Conservation (phyloP, 306 rosid genomes). For the Sesbania bispinosa region DNA sequence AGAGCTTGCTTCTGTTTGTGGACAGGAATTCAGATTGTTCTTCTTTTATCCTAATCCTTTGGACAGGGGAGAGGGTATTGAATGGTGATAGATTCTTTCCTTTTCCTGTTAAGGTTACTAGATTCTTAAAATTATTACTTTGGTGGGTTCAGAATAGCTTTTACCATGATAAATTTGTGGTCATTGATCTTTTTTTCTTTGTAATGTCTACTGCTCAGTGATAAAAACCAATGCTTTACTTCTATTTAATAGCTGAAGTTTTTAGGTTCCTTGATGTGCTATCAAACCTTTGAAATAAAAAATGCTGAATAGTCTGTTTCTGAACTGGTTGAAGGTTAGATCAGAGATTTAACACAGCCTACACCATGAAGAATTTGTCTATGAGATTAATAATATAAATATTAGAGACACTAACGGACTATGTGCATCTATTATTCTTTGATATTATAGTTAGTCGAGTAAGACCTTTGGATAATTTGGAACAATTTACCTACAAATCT, state of each 20-base stretch:
- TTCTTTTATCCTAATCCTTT: background rate
- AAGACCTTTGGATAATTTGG: background rate
- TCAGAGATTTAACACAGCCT: background rate
- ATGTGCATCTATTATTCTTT: background rate
- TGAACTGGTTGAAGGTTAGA: background rate
- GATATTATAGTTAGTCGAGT: background rate
- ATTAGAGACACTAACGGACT: background rate
- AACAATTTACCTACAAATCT: background rate
- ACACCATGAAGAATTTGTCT: background rate
- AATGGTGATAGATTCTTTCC: background rate
- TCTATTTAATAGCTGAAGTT: background rate
- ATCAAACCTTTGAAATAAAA: background rate
- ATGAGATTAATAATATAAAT: background rate
- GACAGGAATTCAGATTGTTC: background rate
- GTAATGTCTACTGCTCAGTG: background rate
- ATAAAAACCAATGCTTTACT: background rate
- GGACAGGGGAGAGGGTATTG: background rate
- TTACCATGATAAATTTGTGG: background rate
- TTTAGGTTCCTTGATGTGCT: background rate
- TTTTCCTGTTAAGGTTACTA: background rate
- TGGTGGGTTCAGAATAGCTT: background rate
- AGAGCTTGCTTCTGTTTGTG: background rate
- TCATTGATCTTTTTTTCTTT: background rate
- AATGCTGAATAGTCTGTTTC: background rate
- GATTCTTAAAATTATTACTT: background rate